phyloP scores from a whole-genome alignment of 2,329 filamentous ascomycete species.

The Blumeria hordei region DNA sequence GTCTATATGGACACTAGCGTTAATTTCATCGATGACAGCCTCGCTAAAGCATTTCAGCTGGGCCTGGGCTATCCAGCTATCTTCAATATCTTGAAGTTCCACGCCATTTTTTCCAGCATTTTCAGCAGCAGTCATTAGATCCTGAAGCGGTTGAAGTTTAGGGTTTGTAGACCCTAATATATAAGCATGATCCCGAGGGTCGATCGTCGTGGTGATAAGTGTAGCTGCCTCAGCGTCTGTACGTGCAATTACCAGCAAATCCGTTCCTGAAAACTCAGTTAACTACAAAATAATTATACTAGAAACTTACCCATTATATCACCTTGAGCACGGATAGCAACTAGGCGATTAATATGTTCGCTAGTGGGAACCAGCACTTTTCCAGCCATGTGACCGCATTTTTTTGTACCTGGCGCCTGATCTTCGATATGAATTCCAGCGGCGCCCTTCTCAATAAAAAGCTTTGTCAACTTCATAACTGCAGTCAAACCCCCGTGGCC shows the following conservation, averaged over 20 bases:
- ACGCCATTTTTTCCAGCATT: constrained; percentile 54
- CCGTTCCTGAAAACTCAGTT: constrained; percentile 28
- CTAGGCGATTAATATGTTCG: constrained; percentile 94
- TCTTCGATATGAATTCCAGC: constrained; percentile 98
- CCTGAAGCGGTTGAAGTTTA: constrained; percentile 57
- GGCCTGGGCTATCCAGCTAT: constrained; percentile 60
- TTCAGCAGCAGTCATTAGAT: constrained; percentile 78
- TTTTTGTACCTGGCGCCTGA: constrained; percentile 94
- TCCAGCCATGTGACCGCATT: constrained; percentile 98
- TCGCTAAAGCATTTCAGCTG: constrained; percentile 75
- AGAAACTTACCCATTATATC: constrained; percentile 67
- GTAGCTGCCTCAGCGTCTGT: constrained; percentile 96
- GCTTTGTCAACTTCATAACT: constrained; percentile 97
- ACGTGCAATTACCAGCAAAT: constrained; percentile 75
- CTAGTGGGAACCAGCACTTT: constrained; percentile 92
- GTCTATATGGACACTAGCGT: constrained; percentile 37
- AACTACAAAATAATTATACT: too few relatives aligned
- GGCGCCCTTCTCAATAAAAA: constrained; percentile 89
- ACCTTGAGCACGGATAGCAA: constrained; percentile 89
- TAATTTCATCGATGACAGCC: constrained; percentile 64
- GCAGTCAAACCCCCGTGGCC: constrained; percentile 95
- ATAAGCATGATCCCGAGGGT: constrained; percentile 84
- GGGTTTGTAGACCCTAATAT: constrained; percentile 79
- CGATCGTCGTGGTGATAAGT: constrained; percentile 88
- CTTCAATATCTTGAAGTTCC: constrained; percentile 75